Evolutionary conservation across 2,329 filamentous ascomycete genomes (phyloP).

Genomic region (Sporothrix globosa): DNA sequence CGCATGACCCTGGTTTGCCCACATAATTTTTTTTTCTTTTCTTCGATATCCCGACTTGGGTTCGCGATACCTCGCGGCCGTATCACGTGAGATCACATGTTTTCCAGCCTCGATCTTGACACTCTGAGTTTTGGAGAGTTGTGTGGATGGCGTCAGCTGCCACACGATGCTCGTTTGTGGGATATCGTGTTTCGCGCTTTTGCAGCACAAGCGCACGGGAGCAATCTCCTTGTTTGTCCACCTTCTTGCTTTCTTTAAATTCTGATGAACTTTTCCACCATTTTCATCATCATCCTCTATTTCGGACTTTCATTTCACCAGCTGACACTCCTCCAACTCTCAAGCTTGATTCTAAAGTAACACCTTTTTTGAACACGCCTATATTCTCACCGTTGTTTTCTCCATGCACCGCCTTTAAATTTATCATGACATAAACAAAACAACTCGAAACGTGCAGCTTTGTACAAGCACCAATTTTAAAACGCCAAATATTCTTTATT

Average conservation of each 20-base stretch:
- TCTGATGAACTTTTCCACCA: too few relatives aligned
- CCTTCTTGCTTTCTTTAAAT: too few relatives aligned
- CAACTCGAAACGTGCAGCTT: background rate
- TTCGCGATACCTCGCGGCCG: background rate
- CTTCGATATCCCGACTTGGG: background rate
- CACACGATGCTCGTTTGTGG: slow-evolving; percentile 17
- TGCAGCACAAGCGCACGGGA: too few relatives aligned
- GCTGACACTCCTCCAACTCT: too few relatives aligned
- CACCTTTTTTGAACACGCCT: background rate
- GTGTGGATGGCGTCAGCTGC: background rate
- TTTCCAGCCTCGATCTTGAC: slow-evolving; percentile 19
- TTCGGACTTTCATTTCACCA: too few relatives aligned
- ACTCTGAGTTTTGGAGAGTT: background rate
- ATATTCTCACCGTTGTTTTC: background rate
- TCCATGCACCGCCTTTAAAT: background rate
- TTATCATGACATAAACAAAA: background rate
- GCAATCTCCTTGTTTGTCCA: too few relatives aligned
- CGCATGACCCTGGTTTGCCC: background rate
- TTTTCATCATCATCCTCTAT: too few relatives aligned
- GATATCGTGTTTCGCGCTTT: too few relatives aligned
- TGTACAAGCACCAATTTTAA: background rate
- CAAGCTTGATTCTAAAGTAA: background rate
- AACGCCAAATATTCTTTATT: background rate
- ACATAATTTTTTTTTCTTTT: background rate
- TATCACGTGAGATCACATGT: slow-evolving; percentile 24